Conservation (phyloP, 2,329 filamentous ascomycete genomes). For the Sarocladiaceae sp. region DNA sequence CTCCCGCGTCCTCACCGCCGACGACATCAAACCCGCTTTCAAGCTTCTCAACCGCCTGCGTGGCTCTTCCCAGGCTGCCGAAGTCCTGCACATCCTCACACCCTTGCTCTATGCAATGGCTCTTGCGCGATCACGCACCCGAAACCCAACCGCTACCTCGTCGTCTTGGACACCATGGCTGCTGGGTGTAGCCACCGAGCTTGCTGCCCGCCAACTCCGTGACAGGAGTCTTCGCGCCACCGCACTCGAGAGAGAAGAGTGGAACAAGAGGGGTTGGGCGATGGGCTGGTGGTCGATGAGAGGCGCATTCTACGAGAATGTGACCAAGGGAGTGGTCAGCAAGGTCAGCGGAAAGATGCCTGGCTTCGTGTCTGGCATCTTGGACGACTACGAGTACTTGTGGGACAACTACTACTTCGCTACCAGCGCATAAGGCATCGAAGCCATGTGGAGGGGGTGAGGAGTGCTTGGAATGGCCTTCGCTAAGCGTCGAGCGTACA, state of each 20-base stretch:
- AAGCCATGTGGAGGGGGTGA: too few species aligned
- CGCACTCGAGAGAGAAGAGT: constrained; percentile 82
- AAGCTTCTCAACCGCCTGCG: constrained; percentile 80
- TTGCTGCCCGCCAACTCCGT: constrained; percentile 78
- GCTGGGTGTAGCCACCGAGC: constrained; percentile 78
- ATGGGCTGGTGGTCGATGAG: constrained; percentile 96
- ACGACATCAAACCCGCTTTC: constrained; percentile 91
- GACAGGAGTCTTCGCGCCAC: constrained; percentile 77
- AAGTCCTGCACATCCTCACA: constrained; percentile 86
- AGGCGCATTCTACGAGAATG: constrained; percentile 92
- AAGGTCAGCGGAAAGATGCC: constrained; percentile 74
- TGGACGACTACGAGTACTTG: constrained; percentile 95
- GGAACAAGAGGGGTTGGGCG: constrained; percentile 81
- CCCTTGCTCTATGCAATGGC: constrained; percentile 83
- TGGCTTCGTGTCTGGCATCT: constrained; percentile 74
- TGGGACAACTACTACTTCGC: constrained; percentile 98
- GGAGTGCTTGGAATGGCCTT: too few species aligned
- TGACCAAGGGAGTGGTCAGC: constrained; percentile 71
- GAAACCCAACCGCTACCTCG: constrained; percentile 46
- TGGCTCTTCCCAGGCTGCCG: constrained; percentile 70
- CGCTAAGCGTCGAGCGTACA: too few species aligned
- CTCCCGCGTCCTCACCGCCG: constrained; percentile 85
- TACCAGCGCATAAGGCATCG: constrained; percentile 43
- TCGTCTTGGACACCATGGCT: constrained; percentile 80
- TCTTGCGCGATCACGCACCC: constrained; percentile 67